phyloP scores from a whole-genome alignment of 164 flowering plant genomes.

The Tinospora cordifolia region DNA sequence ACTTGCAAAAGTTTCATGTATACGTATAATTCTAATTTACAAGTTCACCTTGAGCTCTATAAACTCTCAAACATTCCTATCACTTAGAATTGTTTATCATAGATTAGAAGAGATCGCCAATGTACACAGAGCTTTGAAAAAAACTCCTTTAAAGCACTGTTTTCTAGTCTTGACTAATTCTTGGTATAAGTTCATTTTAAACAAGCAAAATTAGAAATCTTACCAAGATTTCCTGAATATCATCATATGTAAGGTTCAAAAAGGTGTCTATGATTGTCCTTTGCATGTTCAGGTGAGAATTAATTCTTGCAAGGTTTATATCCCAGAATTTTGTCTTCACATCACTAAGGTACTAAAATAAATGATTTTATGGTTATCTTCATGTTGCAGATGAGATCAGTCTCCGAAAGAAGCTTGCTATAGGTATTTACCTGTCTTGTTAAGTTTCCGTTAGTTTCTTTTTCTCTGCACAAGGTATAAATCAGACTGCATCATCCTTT shows the following conservation, averaged over 20 bases:
- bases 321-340: not conserved
- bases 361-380: not conserved
- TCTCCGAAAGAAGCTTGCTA: not conserved
- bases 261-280: not conserved
- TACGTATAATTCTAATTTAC: too few relatives aligned
- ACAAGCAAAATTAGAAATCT: too few relatives aligned
- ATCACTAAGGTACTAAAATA: not conserved
- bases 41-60: too few relatives aligned
- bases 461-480: not conserved
- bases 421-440: not conserved
- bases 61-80: too few relatives aligned
- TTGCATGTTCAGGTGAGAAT: not conserved
- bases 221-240: too few relatives aligned
- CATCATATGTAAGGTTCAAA: not conserved
- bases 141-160: too few relatives aligned
- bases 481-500: not conserved
- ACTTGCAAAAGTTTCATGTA: too few relatives aligned
- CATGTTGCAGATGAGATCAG: constrained; percentile 1
- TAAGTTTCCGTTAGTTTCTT: not conserved
- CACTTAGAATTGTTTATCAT: too few relatives aligned
- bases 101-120: too few relatives aligned
- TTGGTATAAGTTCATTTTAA: too few relatives aligned
- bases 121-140: too few relatives aligned
- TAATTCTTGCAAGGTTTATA: not conserved
- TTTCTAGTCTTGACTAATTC: too few relatives aligned